Evolutionary conservation across 345 rosid genomes (phyloP).

Genomic region (Litchi chinensis): DNA sequence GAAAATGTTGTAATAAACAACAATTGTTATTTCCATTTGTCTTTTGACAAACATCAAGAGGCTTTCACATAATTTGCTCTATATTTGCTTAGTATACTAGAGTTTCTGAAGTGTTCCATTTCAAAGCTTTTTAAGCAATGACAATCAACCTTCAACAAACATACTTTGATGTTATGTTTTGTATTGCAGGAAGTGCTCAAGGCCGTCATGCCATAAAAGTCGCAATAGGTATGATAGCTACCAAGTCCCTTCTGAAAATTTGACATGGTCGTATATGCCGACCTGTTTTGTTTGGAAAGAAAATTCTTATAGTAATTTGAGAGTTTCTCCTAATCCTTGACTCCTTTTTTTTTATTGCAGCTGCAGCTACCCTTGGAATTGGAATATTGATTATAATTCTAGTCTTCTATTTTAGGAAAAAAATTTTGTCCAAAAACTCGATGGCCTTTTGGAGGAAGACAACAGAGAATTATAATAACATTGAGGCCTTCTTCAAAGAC

Average conservation of each 20-base stretch:
- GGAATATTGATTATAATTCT: not conserved
- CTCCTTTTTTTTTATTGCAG: not conserved
- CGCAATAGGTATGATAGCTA: not conserved
- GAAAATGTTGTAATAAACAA: too few species aligned
- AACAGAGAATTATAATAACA: not conserved
- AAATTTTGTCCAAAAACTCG: not conserved
- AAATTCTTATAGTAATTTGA: not conserved
- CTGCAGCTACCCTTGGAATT: not conserved
- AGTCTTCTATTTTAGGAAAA: not conserved
- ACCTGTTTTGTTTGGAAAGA: not conserved
- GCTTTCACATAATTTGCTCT: too few species aligned
- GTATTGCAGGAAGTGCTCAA: not conserved
- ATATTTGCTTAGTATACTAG: too few species aligned
- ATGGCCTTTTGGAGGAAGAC: not conserved
- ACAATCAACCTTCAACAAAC: not conserved
- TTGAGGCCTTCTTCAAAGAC: not conserved
- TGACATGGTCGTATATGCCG: not conserved
- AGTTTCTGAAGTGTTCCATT: too few species aligned
- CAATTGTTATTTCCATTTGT: too few species aligned
- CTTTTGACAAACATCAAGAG: too few species aligned
- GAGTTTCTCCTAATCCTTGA: not conserved
- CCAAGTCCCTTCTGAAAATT: too few species aligned
- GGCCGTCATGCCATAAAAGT: not conserved
- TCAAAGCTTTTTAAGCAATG: too few species aligned
- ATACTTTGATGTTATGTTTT: not conserved